These are phyloP conservation scores for Sugiyamaella lignohabitans DNA, from an alignment of 805 yeast genomes.

Conservation along the genomic window DNA sequence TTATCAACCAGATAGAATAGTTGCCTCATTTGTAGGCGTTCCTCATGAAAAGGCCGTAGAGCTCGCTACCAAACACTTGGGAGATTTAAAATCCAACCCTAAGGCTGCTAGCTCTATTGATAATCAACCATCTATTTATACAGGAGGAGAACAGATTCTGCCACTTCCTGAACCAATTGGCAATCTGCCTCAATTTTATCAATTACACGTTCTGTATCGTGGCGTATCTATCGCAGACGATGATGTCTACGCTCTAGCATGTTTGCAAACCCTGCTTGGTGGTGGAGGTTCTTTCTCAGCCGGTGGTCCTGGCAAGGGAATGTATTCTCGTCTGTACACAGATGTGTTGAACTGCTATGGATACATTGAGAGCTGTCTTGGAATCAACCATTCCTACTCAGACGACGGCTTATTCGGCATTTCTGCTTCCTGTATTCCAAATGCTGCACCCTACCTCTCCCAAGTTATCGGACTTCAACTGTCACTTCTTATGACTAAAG, in stretches of 20 bases:
- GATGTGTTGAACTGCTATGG: slow-evolving; percentile 87
- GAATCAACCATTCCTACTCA: slow-evolving; percentile 84
- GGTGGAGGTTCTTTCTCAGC: slow-evolving; percentile 98
- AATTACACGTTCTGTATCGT: slow-evolving; percentile 81
- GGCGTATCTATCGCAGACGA: slow-evolving; percentile 77
- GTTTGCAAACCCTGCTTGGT: slow-evolving; percentile 82
- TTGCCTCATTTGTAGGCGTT: slow-evolving; percentile 84
- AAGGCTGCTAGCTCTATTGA: slow-evolving; percentile 20
- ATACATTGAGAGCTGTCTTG: slow-evolving; percentile 78
- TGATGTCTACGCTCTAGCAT: slow-evolving; percentile 86
- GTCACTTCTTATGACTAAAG: slow-evolving; percentile 42
- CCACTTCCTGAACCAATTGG: slow-evolving; percentile 19
- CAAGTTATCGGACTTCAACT: slow-evolving; percentile 70
- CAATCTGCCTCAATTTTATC: slow-evolving; percentile 48
- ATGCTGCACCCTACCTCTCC: slow-evolving; percentile 76
- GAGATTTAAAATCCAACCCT: slow-evolving; percentile 43
- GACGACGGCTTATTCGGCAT: slow-evolving; percentile 92
- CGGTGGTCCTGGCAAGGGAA: slow-evolving; percentile 99
- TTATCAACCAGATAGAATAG: slow-evolving; percentile 73
- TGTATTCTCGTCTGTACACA: slow-evolving; percentile 91
- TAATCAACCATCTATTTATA: slow-evolving; percentile 21
- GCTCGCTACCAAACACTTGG: slow-evolving; percentile 56
- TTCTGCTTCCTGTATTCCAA: slow-evolving; percentile 75
- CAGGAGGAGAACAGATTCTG: slow-evolving; percentile 19
- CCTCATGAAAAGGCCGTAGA: slow-evolving; percentile 61